Evolutionary conservation across 1,284 basidiomycete genomes (phyloP).

Genomic region (Rhodotorula sp.): DNA sequence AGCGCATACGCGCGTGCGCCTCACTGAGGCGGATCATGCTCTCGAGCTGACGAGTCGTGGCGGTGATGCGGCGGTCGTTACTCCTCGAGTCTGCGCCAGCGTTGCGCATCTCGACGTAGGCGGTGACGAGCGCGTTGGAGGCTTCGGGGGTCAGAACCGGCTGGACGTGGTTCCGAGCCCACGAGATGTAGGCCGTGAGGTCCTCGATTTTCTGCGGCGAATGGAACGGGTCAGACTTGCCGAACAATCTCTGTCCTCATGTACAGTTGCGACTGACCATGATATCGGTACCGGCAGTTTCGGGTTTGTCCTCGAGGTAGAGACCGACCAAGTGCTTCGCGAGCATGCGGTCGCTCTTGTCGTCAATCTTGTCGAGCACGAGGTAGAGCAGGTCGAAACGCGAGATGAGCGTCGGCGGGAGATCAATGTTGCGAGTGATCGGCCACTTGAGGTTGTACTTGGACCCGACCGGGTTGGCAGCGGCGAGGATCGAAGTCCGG

Average conservation of each 20-base stretch:
- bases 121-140: conserved; percentile 75
- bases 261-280: conserved; percentile 59
- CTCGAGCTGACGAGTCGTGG: conserved; percentile 95
- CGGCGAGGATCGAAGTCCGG: conserved; percentile 92
- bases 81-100: conserved; percentile 84
- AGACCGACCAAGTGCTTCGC: conserved; percentile 91
- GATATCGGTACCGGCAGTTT: conserved; percentile 67
- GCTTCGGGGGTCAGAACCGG: conserved; percentile 88
- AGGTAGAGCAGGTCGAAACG: conserved; percentile 98
- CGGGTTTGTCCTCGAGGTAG: conserved; percentile 87
- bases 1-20: conserved; percentile 93
- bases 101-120: conserved; percentile 92
- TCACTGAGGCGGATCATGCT: conserved; percentile 97
- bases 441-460: conserved; percentile 66
- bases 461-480: conserved; percentile 94
- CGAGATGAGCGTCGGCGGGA: conserved; percentile 96
- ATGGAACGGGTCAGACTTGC: background rate
- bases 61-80: conserved; percentile 91
- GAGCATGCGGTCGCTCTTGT: conserved; percentile 79
- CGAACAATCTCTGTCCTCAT: too few relatives aligned
- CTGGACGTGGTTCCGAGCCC: conserved; percentile 82
- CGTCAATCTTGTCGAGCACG: conserved; percentile 92
- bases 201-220: conserved; percentile 72
- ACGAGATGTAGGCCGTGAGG: conserved; percentile 91
- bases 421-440: conserved; percentile 58